These are phyloP conservation scores for Zychaea mexicana DNA, from an alignment of 371 early-diverging fungal species.

Conservation along the genomic window DNA sequence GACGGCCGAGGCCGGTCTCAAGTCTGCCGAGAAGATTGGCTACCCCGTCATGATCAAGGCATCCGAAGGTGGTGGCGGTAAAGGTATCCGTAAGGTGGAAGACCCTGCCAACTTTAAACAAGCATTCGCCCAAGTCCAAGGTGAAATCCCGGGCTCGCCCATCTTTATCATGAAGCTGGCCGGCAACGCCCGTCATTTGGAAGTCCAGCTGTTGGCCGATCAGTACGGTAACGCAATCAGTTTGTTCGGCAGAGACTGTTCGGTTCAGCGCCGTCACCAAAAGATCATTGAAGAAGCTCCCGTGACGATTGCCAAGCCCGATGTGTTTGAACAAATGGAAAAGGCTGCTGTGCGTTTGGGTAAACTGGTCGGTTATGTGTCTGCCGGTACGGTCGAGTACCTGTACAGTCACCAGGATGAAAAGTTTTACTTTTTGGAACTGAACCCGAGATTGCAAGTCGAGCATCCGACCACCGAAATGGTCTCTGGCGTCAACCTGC, in stretches of 20 bases:
- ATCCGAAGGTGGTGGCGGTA: slow-evolving; percentile 99
- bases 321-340: slow-evolving; percentile 90
- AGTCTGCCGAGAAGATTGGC: slow-evolving; percentile 85
- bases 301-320: slow-evolving; percentile 86
- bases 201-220: slow-evolving; percentile 97
- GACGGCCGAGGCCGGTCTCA: slow-evolving; percentile 76
- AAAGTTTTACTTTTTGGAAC: slow-evolving; percentile 95
- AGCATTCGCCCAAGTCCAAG: slow-evolving; percentile 84
- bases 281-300: slow-evolving; percentile 97
- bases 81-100: slow-evolving; percentile 96
- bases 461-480: slow-evolving; percentile 99
- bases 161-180: slow-evolving; percentile 97
- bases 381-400: slow-evolving; percentile 98
- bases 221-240: slow-evolving; percentile 97
- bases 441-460: slow-evolving; percentile 98
- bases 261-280: slow-evolving; percentile 98
- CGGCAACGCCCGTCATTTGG: slow-evolving; percentile 95
- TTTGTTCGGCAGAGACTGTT: slow-evolving; percentile 98
- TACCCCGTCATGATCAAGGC: slow-evolving; percentile 99
- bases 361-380: slow-evolving; percentile 93
- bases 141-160: slow-evolving; percentile 96
- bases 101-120: slow-evolving; percentile 72
- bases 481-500: slow-evolving; percentile 97
- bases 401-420: slow-evolving; percentile 87
- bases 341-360: slow-evolving; percentile 95